Evolutionary conservation across 768 basidiomycete species (phyloP).

Genomic region (Tephrocybe sp.): DNA sequence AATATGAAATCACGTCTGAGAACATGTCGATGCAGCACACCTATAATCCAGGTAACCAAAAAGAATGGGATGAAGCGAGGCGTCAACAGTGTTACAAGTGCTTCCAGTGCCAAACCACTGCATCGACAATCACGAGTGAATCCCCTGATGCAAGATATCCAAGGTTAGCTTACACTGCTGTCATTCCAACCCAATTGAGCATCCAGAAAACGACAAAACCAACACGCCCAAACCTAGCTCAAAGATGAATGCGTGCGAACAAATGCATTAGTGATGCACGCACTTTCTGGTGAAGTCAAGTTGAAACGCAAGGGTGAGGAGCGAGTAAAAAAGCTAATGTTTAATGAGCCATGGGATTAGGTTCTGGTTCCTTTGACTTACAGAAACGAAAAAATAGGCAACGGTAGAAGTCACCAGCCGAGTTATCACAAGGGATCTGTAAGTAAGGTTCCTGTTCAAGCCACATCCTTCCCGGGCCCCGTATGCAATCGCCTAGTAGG

Average conservation of each 20-base stretch:
- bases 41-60: conserved; percentile 67
- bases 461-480: conserved; percentile 38
- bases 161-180: conserved; percentile 42
- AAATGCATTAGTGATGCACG: conserved; percentile 13
- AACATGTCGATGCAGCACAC: conserved; percentile 27
- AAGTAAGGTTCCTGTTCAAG: conserved; percentile 27
- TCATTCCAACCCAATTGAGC: conserved; percentile 64
- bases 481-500: conserved; percentile 19
- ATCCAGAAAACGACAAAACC: conserved; percentile 74
- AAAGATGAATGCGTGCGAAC: neutral
- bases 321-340: conserved; percentile 54
- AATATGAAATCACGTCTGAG: neutral
- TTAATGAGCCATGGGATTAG: neutral
- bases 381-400: conserved; percentile 37
- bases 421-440: conserved; percentile 30
- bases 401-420: conserved; percentile 29
- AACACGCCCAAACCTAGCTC: conserved; percentile 38
- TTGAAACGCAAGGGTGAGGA: conserved; percentile 60
- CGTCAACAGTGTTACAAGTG: conserved; percentile 58
- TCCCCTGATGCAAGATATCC: neutral
- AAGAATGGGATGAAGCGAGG: conserved; percentile 59
- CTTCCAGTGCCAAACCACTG: conserved; percentile 64
- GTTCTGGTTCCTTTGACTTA: conserved; percentile 15
- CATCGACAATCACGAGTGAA: neutral
- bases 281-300: conserved; percentile 52